A percentile compares a stretch with the other conserved stretches of the same genome.
Conservation (phyloP, 805 yeast genomes). For the Sugiyamaella marilandica region DNA sequence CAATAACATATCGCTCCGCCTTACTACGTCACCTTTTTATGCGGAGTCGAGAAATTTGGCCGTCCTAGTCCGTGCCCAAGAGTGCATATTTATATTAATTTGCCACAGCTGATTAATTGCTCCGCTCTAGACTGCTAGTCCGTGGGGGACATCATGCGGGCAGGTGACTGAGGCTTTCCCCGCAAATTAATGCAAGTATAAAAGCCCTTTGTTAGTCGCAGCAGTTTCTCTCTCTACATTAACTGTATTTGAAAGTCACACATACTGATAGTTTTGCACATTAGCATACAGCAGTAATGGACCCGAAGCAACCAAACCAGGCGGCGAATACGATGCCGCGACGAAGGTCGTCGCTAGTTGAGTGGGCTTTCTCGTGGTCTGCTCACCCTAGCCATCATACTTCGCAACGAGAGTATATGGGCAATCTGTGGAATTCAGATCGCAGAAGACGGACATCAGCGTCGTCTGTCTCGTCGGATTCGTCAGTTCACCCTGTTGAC, state of each 20-base stretch:
- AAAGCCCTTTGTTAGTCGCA: background rate
- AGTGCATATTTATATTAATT: background rate
- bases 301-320: slow-evolving; percentile 2
- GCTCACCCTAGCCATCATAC: slow-evolving; percentile 8
- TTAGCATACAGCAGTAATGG: background rate
- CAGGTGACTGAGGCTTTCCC: slow-evolving; percentile 1
- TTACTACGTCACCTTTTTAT: too few relatives aligned
- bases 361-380: slow-evolving; percentile 12
- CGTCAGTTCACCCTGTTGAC: too few relatives aligned
- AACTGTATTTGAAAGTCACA: too few relatives aligned
- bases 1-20: too few relatives aligned
- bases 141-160: background rate
- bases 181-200: background rate
- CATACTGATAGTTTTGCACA: background rate
- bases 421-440: slow-evolving; percentile 11
- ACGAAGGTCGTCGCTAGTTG: slow-evolving; percentile 8
- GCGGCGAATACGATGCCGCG: background rate
- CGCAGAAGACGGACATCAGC: slow-evolving; percentile 9
- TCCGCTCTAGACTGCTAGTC: background rate
- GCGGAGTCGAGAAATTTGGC: too few relatives aligned
- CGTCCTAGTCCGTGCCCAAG: too few relatives aligned
- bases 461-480: too few relatives aligned
- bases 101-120: slow-evolving; percentile 1
- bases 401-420: slow-evolving; percentile 12
- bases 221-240: too few relatives aligned